Percentiles rank a stretch among this genome's conserved stretches.
Conservation (phyloP, 169 alveolate species). For the Pseudocohnilembus persalinus region DNA sequence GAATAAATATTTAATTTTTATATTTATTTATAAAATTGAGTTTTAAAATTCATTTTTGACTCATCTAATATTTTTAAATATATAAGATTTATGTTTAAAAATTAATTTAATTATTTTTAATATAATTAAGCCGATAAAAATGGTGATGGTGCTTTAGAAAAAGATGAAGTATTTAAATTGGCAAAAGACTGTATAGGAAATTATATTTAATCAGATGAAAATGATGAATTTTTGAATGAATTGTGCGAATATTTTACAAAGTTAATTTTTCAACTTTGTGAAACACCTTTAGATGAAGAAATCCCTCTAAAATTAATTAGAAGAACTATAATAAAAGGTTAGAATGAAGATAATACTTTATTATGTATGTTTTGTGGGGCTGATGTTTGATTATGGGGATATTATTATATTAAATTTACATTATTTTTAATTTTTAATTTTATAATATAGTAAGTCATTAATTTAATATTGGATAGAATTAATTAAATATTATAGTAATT, state of each 20-base stretch:
- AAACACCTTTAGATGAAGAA: conserved; percentile 14
- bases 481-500: too few relatives aligned
- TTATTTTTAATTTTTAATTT: too few relatives aligned
- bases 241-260: conserved; percentile 31
- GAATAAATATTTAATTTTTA: too few relatives aligned
- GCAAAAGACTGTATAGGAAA: conserved; percentile 23
- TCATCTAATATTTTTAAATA: too few relatives aligned
- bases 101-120: too few relatives aligned
- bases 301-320: conserved; percentile 24
- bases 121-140: neutral
- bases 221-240: conserved; percentile 15
- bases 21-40: too few relatives aligned
- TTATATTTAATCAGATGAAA: neutral
- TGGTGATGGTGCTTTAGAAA: conserved; percentile 18
- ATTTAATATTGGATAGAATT: too few relatives aligned
- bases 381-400: conserved; percentile 41
- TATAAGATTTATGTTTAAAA: too few relatives aligned
- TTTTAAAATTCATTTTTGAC: too few relatives aligned
- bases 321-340: conserved; percentile 4
- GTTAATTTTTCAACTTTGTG: conserved; percentile 24
- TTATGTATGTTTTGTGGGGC: conserved; percentile 44
- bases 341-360: conserved; percentile 22
- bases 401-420: too few relatives aligned
- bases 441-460: too few relatives aligned
- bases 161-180: conserved; percentile 35